phyloP scores from a whole-genome alignment of 495 filamentous ascomycete genomes.

The Xylaria intraflava region DNA sequence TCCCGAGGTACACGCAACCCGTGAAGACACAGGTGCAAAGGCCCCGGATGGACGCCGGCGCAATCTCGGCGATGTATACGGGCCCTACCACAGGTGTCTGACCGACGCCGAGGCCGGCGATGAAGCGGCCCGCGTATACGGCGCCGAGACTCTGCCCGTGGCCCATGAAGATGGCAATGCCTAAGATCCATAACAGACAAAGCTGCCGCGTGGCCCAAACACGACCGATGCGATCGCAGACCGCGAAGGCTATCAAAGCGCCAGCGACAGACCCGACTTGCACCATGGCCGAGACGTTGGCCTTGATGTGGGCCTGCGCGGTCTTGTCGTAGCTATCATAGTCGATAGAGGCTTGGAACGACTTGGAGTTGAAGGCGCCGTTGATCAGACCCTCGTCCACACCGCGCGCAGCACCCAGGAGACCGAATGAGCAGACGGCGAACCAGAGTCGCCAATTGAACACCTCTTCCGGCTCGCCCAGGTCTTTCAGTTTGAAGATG shows the following conservation, averaged over 20 bases:
- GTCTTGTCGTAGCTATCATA: constrained; percentile 47
- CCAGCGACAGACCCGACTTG: constrained; percentile 63
- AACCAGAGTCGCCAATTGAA: constrained; percentile 64
- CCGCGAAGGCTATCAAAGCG: constrained; percentile 58
- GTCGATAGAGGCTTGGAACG: constrained; percentile 56
- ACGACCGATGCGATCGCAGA: constrained; percentile 63
- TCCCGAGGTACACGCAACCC: constrained; percentile 55
- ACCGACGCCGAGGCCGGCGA: constrained; percentile 61
- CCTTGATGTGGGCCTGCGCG: constrained; percentile 55
- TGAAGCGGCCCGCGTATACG: constrained; percentile 61
- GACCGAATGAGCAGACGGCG: constrained; percentile 58
- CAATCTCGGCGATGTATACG: constrained; percentile 54
- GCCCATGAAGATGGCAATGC: constrained; percentile 63
- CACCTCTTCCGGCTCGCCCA: constrained; percentile 49
- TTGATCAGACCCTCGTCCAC: constrained; percentile 70
- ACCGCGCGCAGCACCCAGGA: constrained; percentile 63
- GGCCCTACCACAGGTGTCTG: constrained; percentile 61
- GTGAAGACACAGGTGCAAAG: constrained; percentile 66
- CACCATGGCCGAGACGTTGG: constrained; percentile 66
- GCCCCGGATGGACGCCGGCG: constrained; percentile 57
- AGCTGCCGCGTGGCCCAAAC: constrained; percentile 64
- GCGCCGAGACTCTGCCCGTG: constrained; percentile 53
- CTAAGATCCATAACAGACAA: constrained; percentile 59
- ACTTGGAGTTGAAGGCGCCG: constrained; percentile 55
- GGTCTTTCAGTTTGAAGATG: constrained; percentile 53